These are phyloP conservation scores for Cynanchum wilfordii DNA, from an alignment of 257 asterid species.

Conservation along the genomic window DNA sequence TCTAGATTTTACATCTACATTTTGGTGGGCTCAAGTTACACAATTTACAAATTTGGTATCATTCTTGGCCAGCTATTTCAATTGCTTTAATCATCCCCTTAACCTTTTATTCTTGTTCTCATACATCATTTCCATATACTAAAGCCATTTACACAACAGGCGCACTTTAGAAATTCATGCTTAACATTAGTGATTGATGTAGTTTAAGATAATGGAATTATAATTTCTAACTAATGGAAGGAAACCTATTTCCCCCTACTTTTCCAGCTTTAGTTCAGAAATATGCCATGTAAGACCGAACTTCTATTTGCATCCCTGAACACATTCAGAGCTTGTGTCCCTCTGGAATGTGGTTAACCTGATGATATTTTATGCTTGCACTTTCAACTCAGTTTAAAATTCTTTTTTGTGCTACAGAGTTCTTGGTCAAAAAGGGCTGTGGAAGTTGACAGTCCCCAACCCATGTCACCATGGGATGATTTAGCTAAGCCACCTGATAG, in stretches of 20 bases:
- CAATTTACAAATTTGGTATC: too few species aligned
- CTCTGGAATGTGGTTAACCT: not conserved
- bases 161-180: too few species aligned
- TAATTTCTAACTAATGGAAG: too few species aligned
- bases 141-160: too few species aligned
- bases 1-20: too few species aligned
- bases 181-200: too few species aligned
- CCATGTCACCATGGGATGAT: conserved; percentile 34
- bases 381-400: not conserved
- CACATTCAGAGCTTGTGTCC: not conserved
- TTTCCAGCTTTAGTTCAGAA: not conserved
- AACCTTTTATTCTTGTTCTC: too few species aligned
- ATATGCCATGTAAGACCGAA: not conserved
- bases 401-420: conserved; percentile 24
- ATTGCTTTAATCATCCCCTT: too few species aligned
- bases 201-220: too few species aligned
- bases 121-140: too few species aligned
- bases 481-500: conserved; percentile 34
- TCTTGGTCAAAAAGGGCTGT: conserved; percentile 41
- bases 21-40: too few species aligned
- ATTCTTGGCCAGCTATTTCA: too few species aligned
- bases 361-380: not conserved
- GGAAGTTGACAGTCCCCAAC: conserved; percentile 35
- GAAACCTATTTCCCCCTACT: not conserved
- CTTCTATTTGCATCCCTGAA: not conserved